Evolutionary conservation across 2,329 filamentous ascomycete genomes (phyloP).

Genomic region (Pseudogymnoascus sp.): DNA sequence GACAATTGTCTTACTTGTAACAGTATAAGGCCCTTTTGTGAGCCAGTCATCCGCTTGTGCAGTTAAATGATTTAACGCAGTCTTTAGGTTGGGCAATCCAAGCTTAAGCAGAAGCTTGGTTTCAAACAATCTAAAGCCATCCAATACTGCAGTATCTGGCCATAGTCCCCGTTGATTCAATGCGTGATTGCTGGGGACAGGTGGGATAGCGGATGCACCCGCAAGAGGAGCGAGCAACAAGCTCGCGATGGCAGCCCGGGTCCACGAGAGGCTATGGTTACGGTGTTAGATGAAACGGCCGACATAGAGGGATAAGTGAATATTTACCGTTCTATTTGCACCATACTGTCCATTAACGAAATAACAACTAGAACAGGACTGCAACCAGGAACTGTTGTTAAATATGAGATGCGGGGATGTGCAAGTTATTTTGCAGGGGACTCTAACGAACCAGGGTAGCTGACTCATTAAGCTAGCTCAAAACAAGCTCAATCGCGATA

Average conservation of each 20-base stretch:
- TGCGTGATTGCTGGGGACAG: background rate
- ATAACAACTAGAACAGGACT: background rate
- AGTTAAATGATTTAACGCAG: background rate
- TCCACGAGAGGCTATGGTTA: background rate
- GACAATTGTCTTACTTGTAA: slow-evolving; percentile 18
- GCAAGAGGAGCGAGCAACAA: background rate
- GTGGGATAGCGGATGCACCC: background rate
- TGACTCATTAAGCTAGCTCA: no score
- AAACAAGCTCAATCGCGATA: no score
- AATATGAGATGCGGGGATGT: no score
- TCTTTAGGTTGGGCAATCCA: background rate
- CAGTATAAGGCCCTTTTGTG: slow-evolving; percentile 23
- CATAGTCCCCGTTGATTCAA: background rate
- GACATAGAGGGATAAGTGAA: background rate
- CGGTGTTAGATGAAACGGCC: background rate
- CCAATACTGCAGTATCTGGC: slow-evolving; percentile 8
- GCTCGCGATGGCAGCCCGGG: background rate
- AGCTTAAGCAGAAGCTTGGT: slow-evolving; percentile 7
- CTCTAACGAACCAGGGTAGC: no score
- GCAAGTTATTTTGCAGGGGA: no score
- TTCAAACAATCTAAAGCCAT: slow-evolving; percentile 9
- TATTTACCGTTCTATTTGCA: background rate
- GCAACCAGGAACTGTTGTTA: no score
- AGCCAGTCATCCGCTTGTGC: slow-evolving; percentile 19
- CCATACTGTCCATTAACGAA: background rate